Evolutionary conservation across 2,329 filamentous ascomycete genomes (phyloP).

Genomic region (Chrysoporthe cubensis): DNA sequence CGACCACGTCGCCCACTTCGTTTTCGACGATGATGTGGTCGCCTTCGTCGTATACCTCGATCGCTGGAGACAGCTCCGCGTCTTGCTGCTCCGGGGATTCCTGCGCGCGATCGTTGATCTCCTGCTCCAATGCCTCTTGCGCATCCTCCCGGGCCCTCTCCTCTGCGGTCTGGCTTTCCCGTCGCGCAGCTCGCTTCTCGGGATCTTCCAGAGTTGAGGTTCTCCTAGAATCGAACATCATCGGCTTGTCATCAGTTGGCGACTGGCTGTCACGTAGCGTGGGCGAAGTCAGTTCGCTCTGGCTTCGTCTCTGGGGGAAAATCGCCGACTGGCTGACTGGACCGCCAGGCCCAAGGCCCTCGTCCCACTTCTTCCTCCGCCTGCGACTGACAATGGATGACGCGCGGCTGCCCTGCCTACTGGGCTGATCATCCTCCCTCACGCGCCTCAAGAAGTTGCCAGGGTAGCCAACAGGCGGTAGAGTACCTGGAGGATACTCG

Average conservation of each 20-base stretch:
- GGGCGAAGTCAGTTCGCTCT: conserved; percentile 32
- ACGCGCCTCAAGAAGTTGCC: conserved; percentile 82
- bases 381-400: conserved; percentile 64
- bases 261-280: conserved; percentile 28
- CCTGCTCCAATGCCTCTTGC: conserved; percentile 38
- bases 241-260: conserved; percentile 33
- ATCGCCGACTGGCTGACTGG: conserved; percentile 92
- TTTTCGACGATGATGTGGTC: conserved; percentile 81
- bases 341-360: conserved; percentile 77
- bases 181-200: conserved; percentile 33
- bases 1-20: conserved; percentile 82
- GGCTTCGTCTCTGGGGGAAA: conserved; percentile 60
- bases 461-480: conserved; percentile 73
- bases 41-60: conserved; percentile 83
- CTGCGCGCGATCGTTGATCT: conserved; percentile 12
- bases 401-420: conserved; percentile 57
- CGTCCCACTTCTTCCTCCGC: conserved; percentile 70
- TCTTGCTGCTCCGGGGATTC: conserved; percentile 14
- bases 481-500: conserved; percentile 67
- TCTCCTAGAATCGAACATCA: conserved; percentile 31
- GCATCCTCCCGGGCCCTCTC: conserved; percentile 30
- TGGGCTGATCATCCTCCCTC: conserved; percentile 71
- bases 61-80: conserved; percentile 31
- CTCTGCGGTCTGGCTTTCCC: conserved; percentile 15
- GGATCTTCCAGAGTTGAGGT: conserved; percentile 31